Conservation (phyloP, 371 early-diverging fungal species). For the Parasitella parasitica region DNA sequence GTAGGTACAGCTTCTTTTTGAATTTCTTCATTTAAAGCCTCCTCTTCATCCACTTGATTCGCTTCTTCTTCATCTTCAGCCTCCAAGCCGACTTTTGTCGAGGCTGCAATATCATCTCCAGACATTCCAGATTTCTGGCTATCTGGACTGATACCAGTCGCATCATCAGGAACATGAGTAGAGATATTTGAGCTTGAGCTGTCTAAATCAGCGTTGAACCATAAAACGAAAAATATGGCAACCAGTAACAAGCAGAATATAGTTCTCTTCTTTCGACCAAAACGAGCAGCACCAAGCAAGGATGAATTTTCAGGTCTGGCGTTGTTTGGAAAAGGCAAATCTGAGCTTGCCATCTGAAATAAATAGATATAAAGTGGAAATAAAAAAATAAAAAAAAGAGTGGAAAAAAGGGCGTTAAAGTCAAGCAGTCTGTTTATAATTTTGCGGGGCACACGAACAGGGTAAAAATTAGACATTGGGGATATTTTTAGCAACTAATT, state of each 20-base stretch:
- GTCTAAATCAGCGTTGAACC: slow-evolving; percentile 22
- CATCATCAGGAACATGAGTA: background rate
- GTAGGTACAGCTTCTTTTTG: background rate
- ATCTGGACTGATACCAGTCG: background rate
- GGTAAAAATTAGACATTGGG: background rate
- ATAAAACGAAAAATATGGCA: slow-evolving; percentile 15
- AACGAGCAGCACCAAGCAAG: slow-evolving; percentile 9
- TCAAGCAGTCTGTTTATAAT: background rate
- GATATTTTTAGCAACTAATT: background rate
- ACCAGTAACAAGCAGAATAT: slow-evolving; percentile 16
- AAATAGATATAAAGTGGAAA: background rate
- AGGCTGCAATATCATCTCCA: background rate
- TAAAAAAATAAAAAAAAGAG: background rate
- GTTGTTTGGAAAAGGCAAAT: slow-evolving; percentile 23
- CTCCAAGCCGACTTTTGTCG: background rate
- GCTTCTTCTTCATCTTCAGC: slow-evolving; percentile 4
- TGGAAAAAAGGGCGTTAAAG: background rate
- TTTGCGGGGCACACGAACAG: background rate
- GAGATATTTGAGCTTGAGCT: background rate
- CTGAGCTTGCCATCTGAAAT: slow-evolving; percentile 18
- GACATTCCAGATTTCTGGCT: background rate
- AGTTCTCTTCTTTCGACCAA: slow-evolving; percentile 16
- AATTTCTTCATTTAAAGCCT: background rate
- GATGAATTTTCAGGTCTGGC: slow-evolving; percentile 7
- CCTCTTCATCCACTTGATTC: background rate